phyloP scores from a whole-genome alignment of 768 basidiomycete species.

The Coprinellus aureogranulatus region DNA sequence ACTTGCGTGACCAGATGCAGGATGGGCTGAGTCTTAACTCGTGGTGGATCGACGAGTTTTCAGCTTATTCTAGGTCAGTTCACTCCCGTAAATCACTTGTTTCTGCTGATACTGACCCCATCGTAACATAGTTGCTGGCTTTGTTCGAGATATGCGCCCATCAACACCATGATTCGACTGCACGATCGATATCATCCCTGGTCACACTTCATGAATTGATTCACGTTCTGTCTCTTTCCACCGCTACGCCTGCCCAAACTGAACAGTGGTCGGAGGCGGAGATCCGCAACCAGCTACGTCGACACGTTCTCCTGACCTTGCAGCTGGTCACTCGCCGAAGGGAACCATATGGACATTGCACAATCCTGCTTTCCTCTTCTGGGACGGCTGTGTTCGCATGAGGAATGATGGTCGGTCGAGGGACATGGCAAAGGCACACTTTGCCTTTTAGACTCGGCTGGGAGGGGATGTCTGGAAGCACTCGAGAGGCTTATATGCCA shows the following conservation, averaged over 20 bases:
- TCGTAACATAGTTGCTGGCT: conserved; percentile 51
- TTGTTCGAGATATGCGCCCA: conserved; percentile 73
- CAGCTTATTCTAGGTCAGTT: no score
- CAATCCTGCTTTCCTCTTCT: conserved; percentile 65
- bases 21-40: conserved; percentile 65
- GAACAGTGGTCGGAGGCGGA: conserved; percentile 57
- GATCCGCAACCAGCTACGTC: conserved; percentile 67
- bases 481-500: conserved; percentile 64
- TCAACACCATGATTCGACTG: conserved; percentile 53
- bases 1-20: conserved; percentile 67
- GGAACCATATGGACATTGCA: conserved; percentile 76
- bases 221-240: conserved; percentile 55
- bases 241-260: conserved; percentile 63
- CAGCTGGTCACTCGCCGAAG: conserved; percentile 41
- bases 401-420: conserved; percentile 38
- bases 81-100: no score
- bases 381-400: conserved; percentile 70
- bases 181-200: conserved; percentile 56
- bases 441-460: conserved; percentile 66
- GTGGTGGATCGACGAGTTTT: conserved; percentile 69
- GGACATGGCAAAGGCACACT: conserved; percentile 55
- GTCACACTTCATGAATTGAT: conserved; percentile 67
- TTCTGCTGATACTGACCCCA: background rate
- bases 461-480: conserved; percentile 58
- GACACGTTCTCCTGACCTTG: conserved; percentile 36